These are phyloP conservation scores for Ilyonectria destructans DNA, from an alignment of 2,329 filamentous ascomycete species.

Conservation along the genomic window DNA sequence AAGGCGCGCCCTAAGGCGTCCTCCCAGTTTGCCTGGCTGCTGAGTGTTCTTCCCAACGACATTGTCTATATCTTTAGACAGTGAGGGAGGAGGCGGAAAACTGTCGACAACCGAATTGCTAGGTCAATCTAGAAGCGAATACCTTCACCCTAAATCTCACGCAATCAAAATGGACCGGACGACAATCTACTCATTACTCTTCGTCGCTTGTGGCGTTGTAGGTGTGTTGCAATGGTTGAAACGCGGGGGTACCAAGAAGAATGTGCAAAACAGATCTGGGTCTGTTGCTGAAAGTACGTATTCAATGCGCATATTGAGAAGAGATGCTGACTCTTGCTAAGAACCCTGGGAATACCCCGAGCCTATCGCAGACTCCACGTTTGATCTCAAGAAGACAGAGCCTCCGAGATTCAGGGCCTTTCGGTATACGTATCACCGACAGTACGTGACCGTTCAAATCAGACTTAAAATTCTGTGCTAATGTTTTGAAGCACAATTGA, in stretches of 20 bases:
- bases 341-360: conserved; percentile 16
- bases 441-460: conserved; percentile 1
- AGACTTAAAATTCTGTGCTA: background rate
- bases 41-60: background rate
- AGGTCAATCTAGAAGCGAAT: background rate
- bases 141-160: background rate
- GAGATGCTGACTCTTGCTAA: background rate
- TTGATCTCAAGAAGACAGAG: conserved; percentile 13
- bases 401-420: conserved; percentile 11
- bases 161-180: background rate
- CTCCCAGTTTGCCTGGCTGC: background rate
- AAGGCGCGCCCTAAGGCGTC: background rate
- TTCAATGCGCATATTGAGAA: background rate
- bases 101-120: no score
- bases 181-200: background rate
- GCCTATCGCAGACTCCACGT: background rate
- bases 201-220: background rate
- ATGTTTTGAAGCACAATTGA: conserved; percentile 11
- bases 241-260: background rate
- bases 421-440: conserved; percentile 17
- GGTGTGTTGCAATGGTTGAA: background rate
- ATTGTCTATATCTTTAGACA: background rate
- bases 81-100: background rate
- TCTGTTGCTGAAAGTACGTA: background rate
- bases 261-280: background rate